phyloP scores from a whole-genome alignment of 768 basidiomycete species.

The Cystobasidium ongulense region DNA sequence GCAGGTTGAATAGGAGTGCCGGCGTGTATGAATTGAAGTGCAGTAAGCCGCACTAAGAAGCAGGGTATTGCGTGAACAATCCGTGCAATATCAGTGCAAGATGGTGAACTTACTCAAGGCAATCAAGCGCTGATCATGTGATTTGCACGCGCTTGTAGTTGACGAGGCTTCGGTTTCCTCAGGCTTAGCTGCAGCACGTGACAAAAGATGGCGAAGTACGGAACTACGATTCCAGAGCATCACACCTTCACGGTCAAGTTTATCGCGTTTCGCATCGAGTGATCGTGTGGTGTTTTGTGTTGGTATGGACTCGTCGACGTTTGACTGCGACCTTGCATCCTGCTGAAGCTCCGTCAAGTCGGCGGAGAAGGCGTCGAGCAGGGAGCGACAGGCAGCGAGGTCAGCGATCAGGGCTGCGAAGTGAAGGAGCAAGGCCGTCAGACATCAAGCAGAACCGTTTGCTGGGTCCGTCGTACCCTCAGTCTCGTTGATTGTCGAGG shows the following conservation, averaged over 20 bases:
- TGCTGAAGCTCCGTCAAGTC: background rate
- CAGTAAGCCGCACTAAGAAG: background rate
- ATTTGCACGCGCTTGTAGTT: background rate
- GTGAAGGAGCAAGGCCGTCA: background rate
- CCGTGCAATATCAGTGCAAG: no score
- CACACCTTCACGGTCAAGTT: slow-evolving; percentile 7
- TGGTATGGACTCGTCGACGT: background rate
- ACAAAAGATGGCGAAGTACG: background rate
- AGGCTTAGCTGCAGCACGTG: background rate
- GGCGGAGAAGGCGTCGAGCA: background rate
- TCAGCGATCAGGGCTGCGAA: background rate
- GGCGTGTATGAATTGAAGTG: background rate
- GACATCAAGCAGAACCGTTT: no score
- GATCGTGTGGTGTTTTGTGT: background rate
- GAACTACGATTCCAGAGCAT: slow-evolving; percentile 12
- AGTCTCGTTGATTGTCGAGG: background rate
- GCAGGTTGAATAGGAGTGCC: background rate
- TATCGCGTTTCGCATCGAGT: background rate
- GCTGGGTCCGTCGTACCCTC: background rate
- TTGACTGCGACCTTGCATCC: background rate
- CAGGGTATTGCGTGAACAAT: background rate
- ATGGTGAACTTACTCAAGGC: background rate
- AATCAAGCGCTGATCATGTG: background rate
- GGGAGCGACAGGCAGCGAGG: background rate
- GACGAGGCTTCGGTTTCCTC: background rate